A percentile compares a stretch with the other conserved stretches of the same genome.
phyloP scores from a whole-genome alignment of 352 stramenopile genomes.

The Phytophthora vignae region DNA sequence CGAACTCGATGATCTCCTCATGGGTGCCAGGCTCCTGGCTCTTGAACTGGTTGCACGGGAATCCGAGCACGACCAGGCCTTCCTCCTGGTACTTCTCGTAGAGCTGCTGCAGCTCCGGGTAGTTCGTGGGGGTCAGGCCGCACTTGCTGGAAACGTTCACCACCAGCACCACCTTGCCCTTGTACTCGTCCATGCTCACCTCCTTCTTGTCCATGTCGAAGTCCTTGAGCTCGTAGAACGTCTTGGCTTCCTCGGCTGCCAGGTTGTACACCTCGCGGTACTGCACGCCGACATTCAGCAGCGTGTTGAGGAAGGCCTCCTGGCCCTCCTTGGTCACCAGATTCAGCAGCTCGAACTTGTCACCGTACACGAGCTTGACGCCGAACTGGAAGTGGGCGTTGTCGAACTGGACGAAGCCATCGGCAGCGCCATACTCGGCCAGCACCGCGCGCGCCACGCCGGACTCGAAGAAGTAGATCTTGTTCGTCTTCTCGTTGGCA shows the following conservation, averaged over 20 bases:
- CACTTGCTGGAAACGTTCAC: conserved; percentile 88
- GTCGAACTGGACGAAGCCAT: conserved; percentile 56
- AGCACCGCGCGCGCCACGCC: conserved; percentile 37
- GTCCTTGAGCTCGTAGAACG: conserved; percentile 85
- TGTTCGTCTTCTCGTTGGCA: conserved; percentile 48
- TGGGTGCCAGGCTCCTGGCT: conserved; percentile 51
- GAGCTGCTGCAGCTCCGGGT: conserved; percentile 82
- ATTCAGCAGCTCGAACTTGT: conserved; percentile 55
- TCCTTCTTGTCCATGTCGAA: conserved; percentile 68
- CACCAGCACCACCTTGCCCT: conserved; percentile 66
- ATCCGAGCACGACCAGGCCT: conserved; percentile 73
- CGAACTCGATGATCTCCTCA: conserved; percentile 77
- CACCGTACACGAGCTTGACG: conserved; percentile 53
- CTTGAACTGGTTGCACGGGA: conserved; percentile 89
- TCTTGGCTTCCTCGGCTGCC: conserved; percentile 45
- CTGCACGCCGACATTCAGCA: conserved; percentile 57
- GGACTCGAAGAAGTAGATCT: conserved; percentile 58
- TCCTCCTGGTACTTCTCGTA: conserved; percentile 68
- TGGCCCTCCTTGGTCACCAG: conserved; percentile 50
- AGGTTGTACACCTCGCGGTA: conserved; percentile 60
- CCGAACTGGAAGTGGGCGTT: conserved; percentile 52
- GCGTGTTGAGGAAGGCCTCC: conserved; percentile 56
- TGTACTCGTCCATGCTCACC: conserved; percentile 69
- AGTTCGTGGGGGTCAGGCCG: conserved; percentile 85
- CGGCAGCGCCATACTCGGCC: conserved; percentile 40